Base-by-base conservation (phyloP, 176 grass and related monocot species). In the Oryza australiensis region DNA sequence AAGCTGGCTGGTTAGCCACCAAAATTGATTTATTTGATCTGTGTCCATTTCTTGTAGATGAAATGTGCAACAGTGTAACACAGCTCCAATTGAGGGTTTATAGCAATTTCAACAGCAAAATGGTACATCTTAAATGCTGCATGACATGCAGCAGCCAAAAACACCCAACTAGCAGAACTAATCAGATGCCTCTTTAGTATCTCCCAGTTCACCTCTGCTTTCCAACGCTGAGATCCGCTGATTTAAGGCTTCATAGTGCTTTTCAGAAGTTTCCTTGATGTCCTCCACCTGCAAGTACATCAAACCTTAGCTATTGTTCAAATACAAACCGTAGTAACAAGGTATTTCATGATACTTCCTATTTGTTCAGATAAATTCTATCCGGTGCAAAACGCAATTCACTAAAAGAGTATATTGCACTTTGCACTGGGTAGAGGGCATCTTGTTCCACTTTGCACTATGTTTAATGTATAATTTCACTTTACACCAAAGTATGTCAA, bases 231-330 rank as follows among this genome's bases (percentile, higher is more conserved):
- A 69, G 69, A 97, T 86, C 27, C 62, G 84, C 80, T 48, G 62
- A 78, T 88, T 87, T 18, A 97, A 77, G 20, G 63, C 18, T 81
- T 90, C 83, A 22, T 88, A 86, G 20, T 73, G 79, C 64, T 88
- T 87, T 78, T 71, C 55, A 86, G 91, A 81, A 75, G 80, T 82
- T 79, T 82, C 88, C 63, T 77, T 89, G 59, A 96, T 84, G 24
- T 83, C 77, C 48, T 89, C 83, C 27, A 91, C 72, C 94, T 96
- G 86, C 64, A 89, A 96, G 62, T 32, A 82, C 60, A 80, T 48
- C n/a, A 55, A 75, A 75, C 51, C 64, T 71, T 65, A 86, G 75
- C 57, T 66, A 38, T 3, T 27, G 64, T 26, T 74, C 73, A 79
- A 76, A 78, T 60, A 32, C 29, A 72, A n/a, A n/a, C n/a, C 43